These are phyloP conservation scores for Candida dubliniensis DNA, from an alignment of 1,139 yeast species.

Conservation along the genomic window DNA sequence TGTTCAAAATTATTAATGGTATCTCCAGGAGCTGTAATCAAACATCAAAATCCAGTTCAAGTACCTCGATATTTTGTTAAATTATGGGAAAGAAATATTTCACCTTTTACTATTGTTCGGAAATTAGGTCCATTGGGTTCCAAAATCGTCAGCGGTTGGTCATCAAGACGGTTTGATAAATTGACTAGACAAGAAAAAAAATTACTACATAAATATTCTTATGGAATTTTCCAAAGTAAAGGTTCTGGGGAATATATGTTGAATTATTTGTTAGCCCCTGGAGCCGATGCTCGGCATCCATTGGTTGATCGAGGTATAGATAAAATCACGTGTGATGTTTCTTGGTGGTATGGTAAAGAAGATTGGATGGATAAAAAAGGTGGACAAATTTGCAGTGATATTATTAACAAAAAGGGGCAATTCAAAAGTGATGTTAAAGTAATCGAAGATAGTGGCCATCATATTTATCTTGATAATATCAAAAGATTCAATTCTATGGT, in stretches of 20 bases:
- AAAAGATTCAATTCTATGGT: slow-evolving; percentile 50
- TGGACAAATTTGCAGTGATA: slow-evolving; percentile 43
- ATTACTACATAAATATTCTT: slow-evolving; percentile 62
- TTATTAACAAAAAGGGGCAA: slow-evolving; percentile 21
- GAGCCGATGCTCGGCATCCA: slow-evolving; percentile 71
- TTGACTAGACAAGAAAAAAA: slow-evolving; percentile 39
- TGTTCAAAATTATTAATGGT: slow-evolving; percentile 51
- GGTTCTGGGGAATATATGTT: slow-evolving; percentile 81
- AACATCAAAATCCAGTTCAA: slow-evolving; percentile 38
- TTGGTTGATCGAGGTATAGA: slow-evolving; percentile 51
- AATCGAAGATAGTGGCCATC: slow-evolving; percentile 66
- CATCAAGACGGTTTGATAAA: slow-evolving; percentile 62
- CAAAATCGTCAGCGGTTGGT: slow-evolving; percentile 76
- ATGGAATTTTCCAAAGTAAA: slow-evolving; percentile 65
- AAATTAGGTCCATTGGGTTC: slow-evolving; percentile 68
- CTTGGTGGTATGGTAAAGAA: slow-evolving; percentile 72
- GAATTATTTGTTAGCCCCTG: slow-evolving; percentile 67
- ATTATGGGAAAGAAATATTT: slow-evolving; percentile 69
- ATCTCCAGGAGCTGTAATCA: slow-evolving; percentile 66
- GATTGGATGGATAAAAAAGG: slow-evolving; percentile 78
- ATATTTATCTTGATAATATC: slow-evolving; percentile 64
- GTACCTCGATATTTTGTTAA: slow-evolving; percentile 65
- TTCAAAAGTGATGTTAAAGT: slow-evolving; percentile 40
- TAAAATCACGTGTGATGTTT: slow-evolving; percentile 48
- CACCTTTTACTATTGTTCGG: slow-evolving; percentile 69